These are phyloP conservation scores for Fusarium udum DNA, from an alignment of 2,329 filamentous ascomycete genomes.

Conservation along the genomic window DNA sequence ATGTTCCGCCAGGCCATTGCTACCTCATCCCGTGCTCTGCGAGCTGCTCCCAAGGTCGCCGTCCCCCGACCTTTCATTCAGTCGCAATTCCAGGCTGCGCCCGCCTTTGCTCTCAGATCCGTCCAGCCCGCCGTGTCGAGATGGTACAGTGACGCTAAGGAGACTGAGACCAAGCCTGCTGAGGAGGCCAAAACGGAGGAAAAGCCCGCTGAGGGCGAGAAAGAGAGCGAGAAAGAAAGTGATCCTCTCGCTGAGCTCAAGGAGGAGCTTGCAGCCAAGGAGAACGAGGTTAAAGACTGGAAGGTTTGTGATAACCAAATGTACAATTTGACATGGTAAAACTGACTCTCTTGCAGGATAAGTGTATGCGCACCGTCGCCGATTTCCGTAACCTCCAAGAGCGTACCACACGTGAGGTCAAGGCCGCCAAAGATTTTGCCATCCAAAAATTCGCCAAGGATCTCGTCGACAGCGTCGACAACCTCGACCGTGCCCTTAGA, in stretches of 20 bases:
- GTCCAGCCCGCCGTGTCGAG: slow-evolving; percentile 49
- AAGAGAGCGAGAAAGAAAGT: slow-evolving; percentile 47
- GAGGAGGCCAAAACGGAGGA: slow-evolving; percentile 44
- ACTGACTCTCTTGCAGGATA: slow-evolving; percentile 70
- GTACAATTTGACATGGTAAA: not conserved
- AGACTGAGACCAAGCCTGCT: slow-evolving; percentile 44
- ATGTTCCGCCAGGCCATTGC: slow-evolving; percentile 60
- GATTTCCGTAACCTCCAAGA: slow-evolving; percentile 99
- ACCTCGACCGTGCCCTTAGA: slow-evolving; percentile 89
- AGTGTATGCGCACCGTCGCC: slow-evolving; percentile 91
- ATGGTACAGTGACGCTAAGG: slow-evolving; percentile 62
- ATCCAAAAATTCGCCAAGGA: slow-evolving; percentile 96
- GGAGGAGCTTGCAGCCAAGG: slow-evolving; percentile 63
- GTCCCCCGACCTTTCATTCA: slow-evolving; percentile 49
- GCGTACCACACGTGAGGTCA: slow-evolving; percentile 89
- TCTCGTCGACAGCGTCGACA: slow-evolving; percentile 94
- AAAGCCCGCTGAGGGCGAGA: slow-evolving; percentile 43
- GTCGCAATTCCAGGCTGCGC: slow-evolving; percentile 51
- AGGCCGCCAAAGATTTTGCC: slow-evolving; percentile 87
- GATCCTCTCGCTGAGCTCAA: slow-evolving; percentile 57
- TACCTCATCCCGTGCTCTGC: slow-evolving; percentile 55
- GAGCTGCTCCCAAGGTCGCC: slow-evolving; percentile 52
- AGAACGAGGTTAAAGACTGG: slow-evolving; percentile 72
- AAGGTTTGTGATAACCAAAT: slow-evolving; percentile 69
- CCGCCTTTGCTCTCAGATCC: slow-evolving; percentile 50